Evolutionary conservation across 495 filamentous ascomycete species (phyloP).

Genomic region (Penicillium lividum): DNA sequence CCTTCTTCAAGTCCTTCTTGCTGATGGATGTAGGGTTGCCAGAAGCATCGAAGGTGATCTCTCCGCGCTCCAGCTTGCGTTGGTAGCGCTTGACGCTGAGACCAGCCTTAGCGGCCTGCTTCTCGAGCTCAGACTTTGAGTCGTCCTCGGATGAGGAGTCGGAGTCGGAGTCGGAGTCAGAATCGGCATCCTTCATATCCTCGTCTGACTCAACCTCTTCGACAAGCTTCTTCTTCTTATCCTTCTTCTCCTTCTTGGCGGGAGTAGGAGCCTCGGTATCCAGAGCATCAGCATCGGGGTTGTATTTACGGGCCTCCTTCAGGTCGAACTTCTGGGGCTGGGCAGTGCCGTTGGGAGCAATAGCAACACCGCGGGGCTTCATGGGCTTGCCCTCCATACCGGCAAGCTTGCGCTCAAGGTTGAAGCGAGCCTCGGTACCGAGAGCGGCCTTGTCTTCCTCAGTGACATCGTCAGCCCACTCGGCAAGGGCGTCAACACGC

Average conservation of each 20-base stretch:
- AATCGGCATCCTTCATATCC: constrained; percentile 57
- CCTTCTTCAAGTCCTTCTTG: constrained; percentile 78
- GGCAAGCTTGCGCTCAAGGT: constrained; percentile 83
- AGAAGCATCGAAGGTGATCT: constrained; percentile 59
- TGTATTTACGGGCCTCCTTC: constrained; percentile 95
- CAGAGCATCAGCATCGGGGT: constrained; percentile 87
- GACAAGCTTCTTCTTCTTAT: constrained; percentile 50
- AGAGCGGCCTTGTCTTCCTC: constrained; percentile 84
- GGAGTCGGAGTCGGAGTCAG: constrained; percentile 46
- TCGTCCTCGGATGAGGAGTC: constrained; percentile 39
- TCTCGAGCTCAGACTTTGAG: constrained; percentile 52
- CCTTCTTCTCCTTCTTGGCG: constrained; percentile 51
- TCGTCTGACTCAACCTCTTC: constrained; percentile 52
- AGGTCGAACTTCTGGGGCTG: constrained; percentile 82
- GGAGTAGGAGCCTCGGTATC: constrained; percentile 60
- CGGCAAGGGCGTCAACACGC: constrained; percentile 86
- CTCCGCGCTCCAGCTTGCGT: constrained; percentile 68
- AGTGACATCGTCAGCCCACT: constrained; percentile 74
- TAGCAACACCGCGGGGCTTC: constrained; percentile 68
- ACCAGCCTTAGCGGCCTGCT: constrained; percentile 60
- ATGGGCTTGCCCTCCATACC: constrained; percentile 90
- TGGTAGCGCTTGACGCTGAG: constrained; percentile 69
- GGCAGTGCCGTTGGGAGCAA: constrained; percentile 67
- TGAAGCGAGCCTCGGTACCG: constrained; percentile 70
- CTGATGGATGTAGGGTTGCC: constrained; percentile 62